Evolutionary conservation across 2,329 filamentous ascomycete species (phyloP).

Genomic region (Aspergillus bombycis): DNA sequence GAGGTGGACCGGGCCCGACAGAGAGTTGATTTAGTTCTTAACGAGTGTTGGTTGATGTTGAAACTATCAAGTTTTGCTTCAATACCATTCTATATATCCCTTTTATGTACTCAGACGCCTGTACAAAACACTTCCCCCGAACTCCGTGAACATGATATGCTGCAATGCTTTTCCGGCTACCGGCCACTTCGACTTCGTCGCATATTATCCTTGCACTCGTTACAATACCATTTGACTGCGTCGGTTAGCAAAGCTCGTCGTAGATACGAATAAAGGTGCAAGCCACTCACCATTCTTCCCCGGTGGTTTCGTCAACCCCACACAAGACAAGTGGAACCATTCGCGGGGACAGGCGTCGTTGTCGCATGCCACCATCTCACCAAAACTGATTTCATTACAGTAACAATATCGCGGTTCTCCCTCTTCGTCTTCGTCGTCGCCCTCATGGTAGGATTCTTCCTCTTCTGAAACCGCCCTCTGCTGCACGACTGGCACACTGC

Average conservation of each 20-base stretch:
- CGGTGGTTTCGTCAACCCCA: slow-evolving; percentile 78
- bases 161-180: slow-evolving; percentile 12
- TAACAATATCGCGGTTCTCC: slow-evolving; percentile 79
- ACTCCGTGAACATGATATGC: neutral
- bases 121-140: neutral
- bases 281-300: slow-evolving; percentile 68
- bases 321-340: slow-evolving; percentile 84
- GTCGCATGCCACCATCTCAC: slow-evolving; percentile 83
- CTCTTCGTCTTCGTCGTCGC: slow-evolving; percentile 66
- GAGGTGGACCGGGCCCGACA: too few relatives aligned
- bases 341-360: slow-evolving; percentile 72
- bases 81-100: neutral
- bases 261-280: slow-evolving; percentile 2
- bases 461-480: slow-evolving; percentile 42
- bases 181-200: slow-evolving; percentile 55
- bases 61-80: neutral
- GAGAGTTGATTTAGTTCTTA: neutral
- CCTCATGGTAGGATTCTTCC: slow-evolving; percentile 48
- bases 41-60: neutral
- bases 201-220: slow-evolving; percentile 72
- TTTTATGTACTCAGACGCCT: neutral
- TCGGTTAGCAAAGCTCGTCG: slow-evolving; percentile 23
- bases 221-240: slow-evolving; percentile 81
- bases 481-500: slow-evolving; percentile 26
- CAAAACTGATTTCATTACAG: slow-evolving; percentile 78